phyloP scores from a whole-genome alignment of 164 flowering plant genomes.

The Aristolochia californica region DNA sequence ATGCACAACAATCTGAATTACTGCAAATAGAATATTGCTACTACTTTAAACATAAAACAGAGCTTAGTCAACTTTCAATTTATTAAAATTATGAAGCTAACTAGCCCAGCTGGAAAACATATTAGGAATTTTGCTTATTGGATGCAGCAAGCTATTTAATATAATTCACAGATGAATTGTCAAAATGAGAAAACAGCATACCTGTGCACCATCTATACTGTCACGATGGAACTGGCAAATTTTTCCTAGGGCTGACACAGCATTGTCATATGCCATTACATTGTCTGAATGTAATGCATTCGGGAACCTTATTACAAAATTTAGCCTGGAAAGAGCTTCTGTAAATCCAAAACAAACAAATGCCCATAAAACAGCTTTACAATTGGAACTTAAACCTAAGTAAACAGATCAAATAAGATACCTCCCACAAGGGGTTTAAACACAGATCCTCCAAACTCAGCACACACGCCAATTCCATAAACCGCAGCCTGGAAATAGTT shows the following conservation, averaged over 20 bases:
- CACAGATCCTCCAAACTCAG: constrained; percentile 84
- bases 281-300: constrained; percentile 38
- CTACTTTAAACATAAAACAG: no score
- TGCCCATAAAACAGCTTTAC: neutral
- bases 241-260: constrained; percentile 67
- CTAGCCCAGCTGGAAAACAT: no score
- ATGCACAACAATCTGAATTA: no score
- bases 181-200: constrained; percentile 8
- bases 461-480: constrained; percentile 97
- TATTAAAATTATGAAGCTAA: no score
- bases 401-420: constrained; percentile 10
- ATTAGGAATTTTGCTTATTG: no score
- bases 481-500: constrained; percentile 77
- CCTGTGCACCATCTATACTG: constrained; percentile 51
- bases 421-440: constrained; percentile 93
- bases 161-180: neutral
- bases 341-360: constrained; percentile 10
- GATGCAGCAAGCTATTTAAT: no score
- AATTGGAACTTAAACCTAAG: neutral
- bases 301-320: constrained; percentile 47
- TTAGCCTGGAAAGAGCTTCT: constrained; percentile 94
- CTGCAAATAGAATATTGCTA: no score
- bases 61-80: no score
- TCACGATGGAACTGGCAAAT: constrained; percentile 60
- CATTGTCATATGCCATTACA: constrained; percentile 59